Conservation (phyloP, 1,284 basidiomycete species). For the Cutaneotrichosporon cyanovorans region DNA sequence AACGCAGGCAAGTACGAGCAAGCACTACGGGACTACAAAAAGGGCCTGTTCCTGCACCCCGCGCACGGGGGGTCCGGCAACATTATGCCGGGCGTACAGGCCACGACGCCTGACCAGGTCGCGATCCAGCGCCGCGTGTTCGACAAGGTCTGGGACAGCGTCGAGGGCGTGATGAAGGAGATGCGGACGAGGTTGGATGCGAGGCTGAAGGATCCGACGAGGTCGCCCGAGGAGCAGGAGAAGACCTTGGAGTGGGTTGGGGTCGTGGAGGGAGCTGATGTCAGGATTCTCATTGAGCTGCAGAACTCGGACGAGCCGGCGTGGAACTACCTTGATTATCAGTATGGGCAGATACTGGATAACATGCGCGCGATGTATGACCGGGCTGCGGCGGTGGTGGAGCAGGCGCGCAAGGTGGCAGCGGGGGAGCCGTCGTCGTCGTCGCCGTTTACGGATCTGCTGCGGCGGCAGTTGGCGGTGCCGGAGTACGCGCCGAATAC, state of each 20-base stretch:
- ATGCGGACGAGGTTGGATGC: conserved; percentile 72
- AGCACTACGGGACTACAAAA: conserved; percentile 93
- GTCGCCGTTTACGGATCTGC: conserved; percentile 22
- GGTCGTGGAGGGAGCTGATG: background rate
- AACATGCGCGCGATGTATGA: conserved; percentile 66
- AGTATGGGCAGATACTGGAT: conserved; percentile 76
- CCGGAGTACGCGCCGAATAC: conserved; percentile 25
- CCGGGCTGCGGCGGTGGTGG: conserved; percentile 52
- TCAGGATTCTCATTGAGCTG: conserved; percentile 76
- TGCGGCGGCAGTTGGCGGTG: conserved; percentile 27
- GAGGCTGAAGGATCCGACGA: conserved; percentile 65
- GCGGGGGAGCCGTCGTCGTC: conserved; percentile 23
- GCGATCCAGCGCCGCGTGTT: conserved; percentile 85
- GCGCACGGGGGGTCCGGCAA: conserved; percentile 65
- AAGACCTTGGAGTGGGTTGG: conserved; percentile 82
- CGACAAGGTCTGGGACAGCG: conserved; percentile 92
- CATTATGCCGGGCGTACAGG: conserved; percentile 52
- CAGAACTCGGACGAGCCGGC: conserved; percentile 69
- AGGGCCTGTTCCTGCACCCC: conserved; percentile 85
- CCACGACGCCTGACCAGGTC: conserved; percentile 51
- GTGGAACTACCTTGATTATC: conserved; percentile 89
- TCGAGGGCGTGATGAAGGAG: conserved; percentile 89
- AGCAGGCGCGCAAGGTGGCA: conserved; percentile 42
- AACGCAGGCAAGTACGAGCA: conserved; percentile 72
- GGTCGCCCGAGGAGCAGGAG: conserved; percentile 88